Base-by-base conservation (phyloP, 2,329 filamentous ascomycete species). In the Hypoxylon sp. region DNA sequence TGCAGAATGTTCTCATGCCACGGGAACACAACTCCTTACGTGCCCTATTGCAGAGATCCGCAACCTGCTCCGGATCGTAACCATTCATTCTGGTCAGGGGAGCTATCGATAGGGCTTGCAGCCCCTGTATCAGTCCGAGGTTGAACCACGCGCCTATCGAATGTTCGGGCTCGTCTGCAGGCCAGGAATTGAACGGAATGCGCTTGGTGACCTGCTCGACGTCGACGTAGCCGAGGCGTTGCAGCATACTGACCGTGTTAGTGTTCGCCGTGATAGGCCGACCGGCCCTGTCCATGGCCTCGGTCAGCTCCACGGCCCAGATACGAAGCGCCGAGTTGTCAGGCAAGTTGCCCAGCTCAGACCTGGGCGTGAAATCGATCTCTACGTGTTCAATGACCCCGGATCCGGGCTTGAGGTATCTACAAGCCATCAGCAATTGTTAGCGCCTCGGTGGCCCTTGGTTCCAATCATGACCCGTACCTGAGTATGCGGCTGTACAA, bases 381-480 rank as follows among this genome's bases (percentile, higher is more conserved):
- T 98, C 94, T 43, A 96, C 85, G 66, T 96, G 92, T 74, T 98
- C 93, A 52, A 97, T 82, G 70, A 82, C 84, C 50, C 93, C 94
- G 35, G 79, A 82, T 1, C 88, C 88, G 1, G 92, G 91, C 66
- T 86, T 87, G 21, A 97, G 81, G 70, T 96, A 90, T 49, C 89
- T 92, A 63, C 15, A 13, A 18, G 23, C n/a, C 21, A 33, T 2
- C 21, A 37, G 72, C 53, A 74, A 64, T 60, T 49, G 35, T 15
- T 40, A 42, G 31, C 41, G 9, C 45, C 31, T 27, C 50, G 38
- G 24, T 27, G 17, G 33, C 21, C 27, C 26, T 29, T 74, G 86
- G 67, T 42, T 38, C 27, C 21, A 17, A 46, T 33, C 24, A 48
- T 42, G n/a, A 17, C n/a, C 42, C 58, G 23, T 79, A 90, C 84